These are phyloP conservation scores for Lactarius hengduanensis DNA, from an alignment of 768 basidiomycete species.

Conservation along the genomic window DNA sequence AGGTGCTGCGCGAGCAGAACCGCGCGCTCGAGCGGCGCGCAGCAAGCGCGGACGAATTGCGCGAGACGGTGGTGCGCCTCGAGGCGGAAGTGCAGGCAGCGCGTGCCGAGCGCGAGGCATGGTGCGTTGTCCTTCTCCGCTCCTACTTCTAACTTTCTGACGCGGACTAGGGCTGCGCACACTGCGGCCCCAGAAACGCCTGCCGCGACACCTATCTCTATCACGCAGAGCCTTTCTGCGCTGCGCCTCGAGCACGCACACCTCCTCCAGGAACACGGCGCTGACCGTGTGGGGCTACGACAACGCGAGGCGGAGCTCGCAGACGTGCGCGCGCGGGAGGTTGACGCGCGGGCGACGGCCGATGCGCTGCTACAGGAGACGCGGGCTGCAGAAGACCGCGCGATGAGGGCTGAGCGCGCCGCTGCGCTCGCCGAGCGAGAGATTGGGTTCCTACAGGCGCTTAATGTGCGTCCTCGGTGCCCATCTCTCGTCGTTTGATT, in stretches of 20 bases:
- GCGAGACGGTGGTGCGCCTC: constrained; percentile 53
- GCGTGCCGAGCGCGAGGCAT: constrained; percentile 54
- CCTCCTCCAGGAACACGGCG: constrained; percentile 67
- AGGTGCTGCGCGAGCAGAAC: constrained; percentile 76
- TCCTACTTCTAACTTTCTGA: constrained; percentile 5
- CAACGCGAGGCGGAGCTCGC: constrained; percentile 53
- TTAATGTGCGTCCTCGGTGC: constrained; percentile 50
- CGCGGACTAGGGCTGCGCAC: constrained; percentile 38
- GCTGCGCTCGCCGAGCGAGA: constrained; percentile 54
- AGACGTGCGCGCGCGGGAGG: constrained; percentile 20
- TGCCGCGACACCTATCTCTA: constrained; percentile 50
- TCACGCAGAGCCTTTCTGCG: constrained; percentile 56
- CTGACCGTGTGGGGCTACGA: constrained; percentile 51
- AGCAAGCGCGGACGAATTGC: constrained; percentile 48
- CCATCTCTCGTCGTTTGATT: background rate
- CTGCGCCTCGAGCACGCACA: constrained; percentile 62
- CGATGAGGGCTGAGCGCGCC: constrained; percentile 40
- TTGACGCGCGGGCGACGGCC: constrained; percentile 39
- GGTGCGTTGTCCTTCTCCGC: constrained; percentile 39
- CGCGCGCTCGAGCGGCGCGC: constrained; percentile 57
- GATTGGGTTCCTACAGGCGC: constrained; percentile 61
- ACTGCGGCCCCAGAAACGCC: constrained; percentile 39
- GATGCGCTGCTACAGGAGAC: constrained; percentile 40
- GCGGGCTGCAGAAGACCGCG: constrained; percentile 42
- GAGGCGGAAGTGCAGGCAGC: constrained; percentile 68